Conservation (phyloP, 228 moss, liverwort and hornwort species). For the Sphagnum magellanicum region DNA sequence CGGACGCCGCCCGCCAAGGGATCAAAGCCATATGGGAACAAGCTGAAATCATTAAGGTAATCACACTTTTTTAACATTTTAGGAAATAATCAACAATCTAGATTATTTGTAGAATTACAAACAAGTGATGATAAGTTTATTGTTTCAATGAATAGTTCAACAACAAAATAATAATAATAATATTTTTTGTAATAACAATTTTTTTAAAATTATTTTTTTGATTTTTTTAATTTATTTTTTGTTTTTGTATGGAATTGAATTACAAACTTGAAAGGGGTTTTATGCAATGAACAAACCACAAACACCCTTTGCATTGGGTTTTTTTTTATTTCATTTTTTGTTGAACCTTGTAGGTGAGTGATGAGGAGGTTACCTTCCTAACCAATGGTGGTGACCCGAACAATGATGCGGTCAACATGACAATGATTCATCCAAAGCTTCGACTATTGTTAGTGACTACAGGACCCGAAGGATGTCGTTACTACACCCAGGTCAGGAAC, state of each 20-base stretch:
- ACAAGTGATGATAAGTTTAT: not conserved
- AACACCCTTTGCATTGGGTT: no score
- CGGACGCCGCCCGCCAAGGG: slow-evolving; percentile 28
- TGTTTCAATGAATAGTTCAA: not conserved
- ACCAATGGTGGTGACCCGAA: slow-evolving; percentile 29
- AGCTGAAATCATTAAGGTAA: slow-evolving; percentile 45
- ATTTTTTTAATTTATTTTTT: not conserved
- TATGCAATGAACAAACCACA: no score
- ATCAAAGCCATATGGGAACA: slow-evolving; percentile 41
- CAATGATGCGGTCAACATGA: slow-evolving; percentile 31
- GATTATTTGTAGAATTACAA: not conserved
- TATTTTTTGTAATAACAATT: not conserved
- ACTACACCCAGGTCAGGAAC: slow-evolving; percentile 23
- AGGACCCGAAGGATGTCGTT: slow-evolving; percentile 40
- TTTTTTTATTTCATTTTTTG: not conserved
- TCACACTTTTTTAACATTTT: not conserved
- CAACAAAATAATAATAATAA: not conserved
- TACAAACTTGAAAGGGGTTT: not conserved
- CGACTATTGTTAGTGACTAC: slow-evolving; percentile 41
- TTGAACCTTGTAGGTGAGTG: slow-evolving; percentile 27
- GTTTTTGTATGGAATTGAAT: not conserved
- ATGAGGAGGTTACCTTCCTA: slow-evolving; percentile 43
- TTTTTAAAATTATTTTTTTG: not conserved
- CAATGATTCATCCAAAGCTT: slow-evolving; percentile 36
- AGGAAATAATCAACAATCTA: not conserved